phyloP scores from a whole-genome alignment of 352 stramenopile species.

The Pythium aphanidermatum region DNA sequence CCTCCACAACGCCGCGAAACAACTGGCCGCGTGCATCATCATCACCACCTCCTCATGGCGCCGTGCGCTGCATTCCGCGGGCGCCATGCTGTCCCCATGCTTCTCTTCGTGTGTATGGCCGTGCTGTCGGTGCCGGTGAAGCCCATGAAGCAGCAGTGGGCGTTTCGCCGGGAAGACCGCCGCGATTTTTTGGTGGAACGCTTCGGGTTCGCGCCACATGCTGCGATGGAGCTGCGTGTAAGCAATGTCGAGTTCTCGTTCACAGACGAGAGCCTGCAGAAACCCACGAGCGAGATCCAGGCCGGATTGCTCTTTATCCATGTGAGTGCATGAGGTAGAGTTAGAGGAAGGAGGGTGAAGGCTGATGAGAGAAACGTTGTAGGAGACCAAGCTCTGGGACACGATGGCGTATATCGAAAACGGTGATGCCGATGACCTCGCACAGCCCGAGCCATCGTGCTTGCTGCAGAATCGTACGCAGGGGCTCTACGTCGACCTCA shows the following conservation, averaged over 20 bases:
- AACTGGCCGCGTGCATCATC: too few relatives aligned
- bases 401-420: constrained; percentile 42
- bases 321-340: constrained; percentile 1
- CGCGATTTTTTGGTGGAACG: constrained; percentile 85
- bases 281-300: constrained; percentile 16
- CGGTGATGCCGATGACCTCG: constrained; percentile 16
- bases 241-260: constrained; percentile 33
- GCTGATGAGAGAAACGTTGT: too few relatives aligned
- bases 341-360: background rate
- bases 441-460: constrained; percentile 24
- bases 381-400: constrained; percentile 57
- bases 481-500: constrained; percentile 58
- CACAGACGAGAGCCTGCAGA: background rate
- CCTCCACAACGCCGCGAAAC: too few relatives aligned
- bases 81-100: too few relatives aligned
- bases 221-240: constrained; percentile 70
- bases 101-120: background rate
- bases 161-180: constrained; percentile 61
- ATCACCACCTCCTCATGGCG: too few relatives aligned
- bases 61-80: too few relatives aligned
- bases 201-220: constrained; percentile 77
- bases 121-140: constrained; percentile 7
- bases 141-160: constrained; percentile 76
- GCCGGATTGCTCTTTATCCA: constrained; percentile 64
- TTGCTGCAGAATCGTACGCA: constrained; percentile 38